These are phyloP conservation scores for Colletotrichum truncatum DNA, from an alignment of 2,329 filamentous ascomycete genomes.

Conservation along the genomic window DNA sequence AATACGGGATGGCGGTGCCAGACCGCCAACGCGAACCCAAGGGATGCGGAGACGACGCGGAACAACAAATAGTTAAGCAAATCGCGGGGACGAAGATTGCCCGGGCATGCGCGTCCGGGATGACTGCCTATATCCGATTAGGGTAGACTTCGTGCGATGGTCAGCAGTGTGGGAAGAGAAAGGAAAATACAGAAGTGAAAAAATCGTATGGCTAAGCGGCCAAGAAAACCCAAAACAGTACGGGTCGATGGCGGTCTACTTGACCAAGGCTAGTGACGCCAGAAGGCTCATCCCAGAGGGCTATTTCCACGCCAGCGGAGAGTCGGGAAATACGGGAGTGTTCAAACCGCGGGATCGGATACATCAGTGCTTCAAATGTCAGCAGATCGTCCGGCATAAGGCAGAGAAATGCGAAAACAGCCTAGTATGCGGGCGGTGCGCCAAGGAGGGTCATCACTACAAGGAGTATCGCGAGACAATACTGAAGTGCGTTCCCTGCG, in stretches of 20 bases:
- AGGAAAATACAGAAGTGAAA: not conserved
- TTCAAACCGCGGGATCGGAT: not conserved
- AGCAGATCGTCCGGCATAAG: not conserved
- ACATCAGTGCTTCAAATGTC: not conserved
- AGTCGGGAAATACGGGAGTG: not conserved
- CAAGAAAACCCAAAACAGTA: not conserved
- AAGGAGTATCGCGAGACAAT: not conserved
- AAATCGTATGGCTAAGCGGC: not conserved
- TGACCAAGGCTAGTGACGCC: not conserved
- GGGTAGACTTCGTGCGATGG: not conserved
- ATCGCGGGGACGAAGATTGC: not conserved
- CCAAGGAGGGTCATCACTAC: not conserved
- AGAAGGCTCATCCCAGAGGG: not conserved
- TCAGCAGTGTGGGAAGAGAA: not conserved
- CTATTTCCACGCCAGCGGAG: not conserved
- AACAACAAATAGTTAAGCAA: not conserved
- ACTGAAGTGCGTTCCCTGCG: conserved; percentile 31
- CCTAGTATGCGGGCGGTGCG: not conserved
- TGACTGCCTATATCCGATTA: not conserved
- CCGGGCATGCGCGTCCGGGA: not conserved
- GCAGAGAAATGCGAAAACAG: not conserved
- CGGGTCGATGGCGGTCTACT: not conserved
- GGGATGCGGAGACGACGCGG: not conserved
- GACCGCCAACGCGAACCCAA: not conserved
- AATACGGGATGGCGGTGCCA: not conserved